phyloP scores from a whole-genome alignment of 2,329 filamentous ascomycete species.

The Alternaria sp. region DNA sequence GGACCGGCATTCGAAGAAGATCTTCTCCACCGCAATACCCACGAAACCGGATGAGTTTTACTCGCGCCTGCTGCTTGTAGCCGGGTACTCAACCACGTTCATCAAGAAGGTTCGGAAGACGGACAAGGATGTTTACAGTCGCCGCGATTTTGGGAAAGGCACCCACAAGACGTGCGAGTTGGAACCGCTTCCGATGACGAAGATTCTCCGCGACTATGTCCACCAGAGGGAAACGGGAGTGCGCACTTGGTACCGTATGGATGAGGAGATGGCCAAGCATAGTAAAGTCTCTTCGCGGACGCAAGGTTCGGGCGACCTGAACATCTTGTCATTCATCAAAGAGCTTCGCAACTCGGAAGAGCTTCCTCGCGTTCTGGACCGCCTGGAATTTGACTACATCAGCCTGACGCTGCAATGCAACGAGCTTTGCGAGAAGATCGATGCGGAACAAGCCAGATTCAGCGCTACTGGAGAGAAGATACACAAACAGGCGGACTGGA shows the following conservation, averaged over 20 bases:
- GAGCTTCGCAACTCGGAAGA: not conserved
- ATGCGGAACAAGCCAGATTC: not conserved
- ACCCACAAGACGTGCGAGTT: not conserved
- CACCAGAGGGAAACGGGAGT: not conserved
- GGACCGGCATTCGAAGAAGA: not conserved
- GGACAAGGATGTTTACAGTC: not conserved
- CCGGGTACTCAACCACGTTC: not conserved
- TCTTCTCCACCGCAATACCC: not conserved
- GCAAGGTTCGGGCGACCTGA: not conserved
- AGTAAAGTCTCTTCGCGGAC: not conserved
- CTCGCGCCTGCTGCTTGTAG: not conserved
- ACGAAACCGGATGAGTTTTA: not conserved
- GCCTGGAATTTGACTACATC: not conserved
- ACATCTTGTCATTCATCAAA: not conserved
- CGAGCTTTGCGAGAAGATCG: constrained; percentile 1
- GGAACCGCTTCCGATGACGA: not conserved
- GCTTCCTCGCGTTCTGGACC: not conserved
- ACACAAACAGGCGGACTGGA: not conserved
- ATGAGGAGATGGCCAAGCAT: not conserved
- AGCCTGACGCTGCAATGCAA: not conserved
- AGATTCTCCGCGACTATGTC: not conserved
- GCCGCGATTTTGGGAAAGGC: not conserved
- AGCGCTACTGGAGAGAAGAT: not conserved
- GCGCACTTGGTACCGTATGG: not conserved
- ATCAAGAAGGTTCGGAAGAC: not conserved